Conservation (phyloP, 2,329 filamentous ascomycete species). For the Botrytis medusae region DNA sequence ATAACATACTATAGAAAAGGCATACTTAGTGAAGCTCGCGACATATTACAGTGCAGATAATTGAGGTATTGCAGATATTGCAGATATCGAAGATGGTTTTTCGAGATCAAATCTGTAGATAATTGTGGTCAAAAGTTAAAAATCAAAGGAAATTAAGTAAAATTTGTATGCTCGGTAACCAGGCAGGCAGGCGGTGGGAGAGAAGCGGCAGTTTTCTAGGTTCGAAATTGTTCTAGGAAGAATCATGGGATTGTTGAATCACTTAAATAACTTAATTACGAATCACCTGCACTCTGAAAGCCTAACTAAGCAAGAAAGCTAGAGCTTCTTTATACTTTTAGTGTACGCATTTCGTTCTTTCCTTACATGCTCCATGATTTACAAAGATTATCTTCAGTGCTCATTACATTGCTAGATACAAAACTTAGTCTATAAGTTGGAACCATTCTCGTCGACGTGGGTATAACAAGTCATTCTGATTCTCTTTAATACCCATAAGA, state of each 20-base stretch:
- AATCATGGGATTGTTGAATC: background rate
- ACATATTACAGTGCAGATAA: background rate
- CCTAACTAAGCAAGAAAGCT: background rate
- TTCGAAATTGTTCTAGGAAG: background rate
- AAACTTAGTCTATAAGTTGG: background rate
- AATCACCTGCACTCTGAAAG: background rate
- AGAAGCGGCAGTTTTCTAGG: background rate
- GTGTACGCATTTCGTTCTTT: background rate
- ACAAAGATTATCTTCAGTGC: background rate
- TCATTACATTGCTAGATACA: background rate
- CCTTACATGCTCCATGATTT: background rate
- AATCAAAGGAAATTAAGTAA: background rate
- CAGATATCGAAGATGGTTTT: background rate
- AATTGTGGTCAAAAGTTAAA: background rate
- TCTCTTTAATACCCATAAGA: background rate
- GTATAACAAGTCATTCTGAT: background rate
- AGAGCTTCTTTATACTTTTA: background rate
- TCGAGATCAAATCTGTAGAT: background rate
- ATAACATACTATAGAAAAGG: background rate
- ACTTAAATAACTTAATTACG: background rate
- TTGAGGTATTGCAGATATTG: background rate
- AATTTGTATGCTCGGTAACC: background rate
- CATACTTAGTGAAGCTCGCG: background rate
- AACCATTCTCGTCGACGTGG: rapidly evolving
- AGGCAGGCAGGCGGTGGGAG: background rate